Percentiles rank a stretch among this genome's conserved stretches.
Evolutionary conservation across 2,329 filamentous ascomycete genomes (phyloP).

Genomic region (Hypoxylon sp.): DNA sequence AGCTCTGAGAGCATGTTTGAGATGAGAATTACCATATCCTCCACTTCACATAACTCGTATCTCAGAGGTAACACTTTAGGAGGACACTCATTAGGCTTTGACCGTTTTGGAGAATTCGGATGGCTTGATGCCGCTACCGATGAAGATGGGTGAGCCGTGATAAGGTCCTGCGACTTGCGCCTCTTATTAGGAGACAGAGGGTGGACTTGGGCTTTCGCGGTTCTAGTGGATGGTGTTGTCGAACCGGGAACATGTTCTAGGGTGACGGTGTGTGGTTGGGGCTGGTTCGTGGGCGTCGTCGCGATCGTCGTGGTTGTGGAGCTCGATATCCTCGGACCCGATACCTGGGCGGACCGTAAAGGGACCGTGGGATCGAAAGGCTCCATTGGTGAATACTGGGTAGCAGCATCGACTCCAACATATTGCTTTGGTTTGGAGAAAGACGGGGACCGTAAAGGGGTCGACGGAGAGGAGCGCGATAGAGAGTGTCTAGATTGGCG

Average conservation of each 20-base stretch:
- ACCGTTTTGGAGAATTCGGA: constrained; percentile 65
- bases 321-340: constrained; percentile 52
- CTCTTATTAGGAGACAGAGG: constrained; percentile 60
- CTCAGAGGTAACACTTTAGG: constrained; percentile 75
- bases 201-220: constrained; percentile 36
- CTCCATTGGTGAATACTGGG: constrained; percentile 66
- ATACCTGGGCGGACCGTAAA: constrained; percentile 52
- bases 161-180: constrained; percentile 61
- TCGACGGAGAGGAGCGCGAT: constrained; percentile 54
- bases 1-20: constrained; percentile 96
- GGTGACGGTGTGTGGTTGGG: constrained; percentile 40
- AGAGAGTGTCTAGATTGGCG: constrained; percentile 57
- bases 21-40: constrained; percentile 91
- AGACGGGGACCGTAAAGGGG: constrained; percentile 51
- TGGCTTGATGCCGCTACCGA: constrained; percentile 54
- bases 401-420: constrained; percentile 64
- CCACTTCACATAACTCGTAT: constrained; percentile 86
- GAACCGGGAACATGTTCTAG: constrained; percentile 49
- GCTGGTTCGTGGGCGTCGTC: constrained; percentile 37
- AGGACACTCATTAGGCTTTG: constrained; percentile 64
- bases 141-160: constrained; percentile 49
- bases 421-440: constrained; percentile 57
- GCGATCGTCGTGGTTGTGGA: constrained; percentile 38
- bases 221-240: constrained; percentile 44
- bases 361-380: constrained; percentile 59